Base-by-base conservation (phyloP, 2,329 filamentous ascomycete genomes). In the Fusarium succisae region DNA sequence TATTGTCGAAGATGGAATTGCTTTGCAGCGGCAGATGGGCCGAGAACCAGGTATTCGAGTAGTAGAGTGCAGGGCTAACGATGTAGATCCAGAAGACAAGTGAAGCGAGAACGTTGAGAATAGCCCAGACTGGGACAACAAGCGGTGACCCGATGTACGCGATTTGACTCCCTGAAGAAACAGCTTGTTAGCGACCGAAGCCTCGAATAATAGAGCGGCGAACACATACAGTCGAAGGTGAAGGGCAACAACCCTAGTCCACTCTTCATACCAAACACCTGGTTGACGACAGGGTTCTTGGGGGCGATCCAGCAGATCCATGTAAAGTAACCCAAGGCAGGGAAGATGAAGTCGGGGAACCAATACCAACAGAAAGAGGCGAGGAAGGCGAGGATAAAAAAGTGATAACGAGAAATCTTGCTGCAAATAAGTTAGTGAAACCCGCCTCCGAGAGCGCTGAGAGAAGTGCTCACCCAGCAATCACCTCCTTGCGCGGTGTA, bases 1-100 rank as follows among this genome's bases (percentile, higher is more conserved):
- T 87, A 48, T 89, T 88, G 76, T 90, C 88, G 56, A 85, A 90
- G 13, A 86, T 87, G 18, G 85, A 84, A n/a, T 87, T 84, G 38
- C 85, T 86, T 30, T 86, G 84, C 41, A 89, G 81, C 0, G 88
- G 88, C 18, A 90, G 78, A 58, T 89, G 87, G 1, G 86, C 84
- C 0, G 87, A 86, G 60, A 84, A 82, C 86, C 86, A 87, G 0
- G 83, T 86, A 72, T 87, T 87, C 7, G 82, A 83, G 66, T 86
- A 87, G 77, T 86, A 86, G 3, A 87, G 67, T 3, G 82, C 84
- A 0, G 84, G 84, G 1, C 82, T 83, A 6, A 86, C 81, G 39
- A 86, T 82, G 71, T 83, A 82, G 57, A 87, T 82, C 81, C 84
- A 85, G 62, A 86, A 86, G 51, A 87, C 86, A 11, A 87, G 82